A percentile compares a stretch with the other conserved stretches of the same genome.
phyloP scores from a whole-genome alignment of 176 grass and related monocot genomes.

The Puccinellia tenuiflora region DNA sequence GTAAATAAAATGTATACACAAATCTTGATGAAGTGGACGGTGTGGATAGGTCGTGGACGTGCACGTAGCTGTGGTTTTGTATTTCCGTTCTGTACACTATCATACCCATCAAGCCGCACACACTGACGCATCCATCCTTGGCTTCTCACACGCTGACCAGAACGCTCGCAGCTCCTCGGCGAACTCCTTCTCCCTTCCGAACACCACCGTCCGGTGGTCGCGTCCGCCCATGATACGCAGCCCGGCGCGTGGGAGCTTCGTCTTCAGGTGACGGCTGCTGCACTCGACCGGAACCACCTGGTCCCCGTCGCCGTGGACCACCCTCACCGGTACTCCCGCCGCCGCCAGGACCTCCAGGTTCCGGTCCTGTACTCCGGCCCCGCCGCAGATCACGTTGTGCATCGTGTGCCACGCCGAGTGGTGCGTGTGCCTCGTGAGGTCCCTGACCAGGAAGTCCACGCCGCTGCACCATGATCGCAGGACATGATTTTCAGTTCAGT shows the following conservation, averaged over 20 bases:
- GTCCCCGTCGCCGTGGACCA: slow-evolving; percentile 61
- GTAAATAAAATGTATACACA: no score
- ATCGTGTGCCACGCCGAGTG: slow-evolving; percentile 96
- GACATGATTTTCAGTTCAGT: not conserved
- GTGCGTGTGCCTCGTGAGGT: slow-evolving; percentile 79
- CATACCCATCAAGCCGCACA: not conserved
- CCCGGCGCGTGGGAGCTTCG: slow-evolving; percentile 41
- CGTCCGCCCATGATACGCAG: slow-evolving; percentile 27
- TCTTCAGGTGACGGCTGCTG: slow-evolving; percentile 49
- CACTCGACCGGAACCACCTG: slow-evolving; percentile 64
- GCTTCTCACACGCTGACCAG: slow-evolving; percentile 30
- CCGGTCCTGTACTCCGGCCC: slow-evolving; percentile 38
- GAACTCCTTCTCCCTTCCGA: slow-evolving; percentile 45
- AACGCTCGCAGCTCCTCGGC: slow-evolving; percentile 37
- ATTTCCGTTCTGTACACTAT: not conserved
- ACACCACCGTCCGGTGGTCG: slow-evolving; percentile 54
- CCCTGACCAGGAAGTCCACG: slow-evolving; percentile 38
- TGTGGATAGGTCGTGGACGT: no score
- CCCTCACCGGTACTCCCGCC: slow-evolving; percentile 48
- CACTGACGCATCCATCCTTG: not conserved
- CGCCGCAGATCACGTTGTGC: slow-evolving; percentile 93
- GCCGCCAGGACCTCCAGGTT: slow-evolving; percentile 48
- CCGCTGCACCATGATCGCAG: slow-evolving; percentile 10
- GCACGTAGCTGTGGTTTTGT: no score
- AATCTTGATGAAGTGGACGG: no score